phyloP scores from a whole-genome alignment of 129 eudicot species.

The Centrapalus pauciflorus region DNA sequence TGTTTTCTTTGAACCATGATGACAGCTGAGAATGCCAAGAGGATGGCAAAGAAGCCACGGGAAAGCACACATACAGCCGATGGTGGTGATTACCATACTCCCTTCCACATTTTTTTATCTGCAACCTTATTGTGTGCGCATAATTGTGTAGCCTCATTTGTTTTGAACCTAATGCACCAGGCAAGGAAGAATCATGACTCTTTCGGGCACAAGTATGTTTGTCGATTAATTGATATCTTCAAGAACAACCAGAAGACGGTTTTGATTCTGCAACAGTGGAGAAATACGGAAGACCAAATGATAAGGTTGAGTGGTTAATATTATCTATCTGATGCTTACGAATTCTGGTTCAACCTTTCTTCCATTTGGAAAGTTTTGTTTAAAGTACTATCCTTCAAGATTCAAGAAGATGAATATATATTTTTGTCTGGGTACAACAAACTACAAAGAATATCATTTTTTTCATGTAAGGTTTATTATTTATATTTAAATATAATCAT shows the following conservation, averaged over 20 bases:
- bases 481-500: not conserved
- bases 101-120: not conserved
- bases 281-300: not conserved
- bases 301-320: not conserved
- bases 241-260: not conserved
- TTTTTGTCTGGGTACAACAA: not conserved
- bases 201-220: not conserved
- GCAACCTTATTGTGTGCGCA: not conserved
- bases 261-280: not conserved
- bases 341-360: not conserved
- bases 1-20: constrained; percentile 7
- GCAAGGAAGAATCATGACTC: constrained; percentile 36
- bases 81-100: constrained; percentile 21
- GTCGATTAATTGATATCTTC: not conserved
- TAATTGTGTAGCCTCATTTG: not conserved
- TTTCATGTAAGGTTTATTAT: not conserved
- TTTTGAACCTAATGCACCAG: constrained; percentile 10
- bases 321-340: not conserved
- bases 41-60: constrained; percentile 43
- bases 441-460: not conserved
- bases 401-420: constrained; percentile 10
- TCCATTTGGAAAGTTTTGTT: constrained; percentile 18
- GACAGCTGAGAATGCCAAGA: constrained; percentile 43
- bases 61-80: constrained; percentile 26
- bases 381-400: not conserved